Evolutionary conservation across 305 asterid genomes (phyloP).

Genomic region (Fraxinus platypoda): DNA sequence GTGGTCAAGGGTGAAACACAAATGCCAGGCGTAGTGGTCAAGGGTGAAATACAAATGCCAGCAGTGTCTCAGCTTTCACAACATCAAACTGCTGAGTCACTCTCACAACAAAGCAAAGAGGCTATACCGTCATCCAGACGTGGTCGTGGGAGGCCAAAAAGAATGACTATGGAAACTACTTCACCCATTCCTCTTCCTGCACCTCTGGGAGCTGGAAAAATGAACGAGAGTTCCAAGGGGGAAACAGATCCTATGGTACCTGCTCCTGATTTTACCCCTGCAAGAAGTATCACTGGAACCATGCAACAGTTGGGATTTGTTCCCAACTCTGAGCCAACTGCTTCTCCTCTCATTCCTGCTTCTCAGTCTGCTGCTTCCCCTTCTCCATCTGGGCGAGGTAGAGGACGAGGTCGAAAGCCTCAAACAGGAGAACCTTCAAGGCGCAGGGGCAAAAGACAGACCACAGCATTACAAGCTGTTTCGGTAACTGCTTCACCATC

Average conservation of each 20-base stretch:
- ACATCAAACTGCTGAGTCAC: conserved; percentile 34
- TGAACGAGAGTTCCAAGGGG: conserved; percentile 37
- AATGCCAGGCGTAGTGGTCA: neutral
- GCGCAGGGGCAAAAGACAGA: conserved; percentile 72
- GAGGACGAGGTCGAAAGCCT: conserved; percentile 79
- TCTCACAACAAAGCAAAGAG: conserved; percentile 37
- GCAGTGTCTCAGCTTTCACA: conserved; percentile 30
- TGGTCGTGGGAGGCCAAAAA: conserved; percentile 97
- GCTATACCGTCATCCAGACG: conserved; percentile 69
- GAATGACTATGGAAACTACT: conserved; percentile 43
- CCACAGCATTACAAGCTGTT: conserved; percentile 32
- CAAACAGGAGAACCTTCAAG: conserved; percentile 66
- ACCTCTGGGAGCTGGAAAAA: conserved; percentile 39
- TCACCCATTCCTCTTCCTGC: conserved; percentile 41
- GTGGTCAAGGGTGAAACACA: conserved; percentile 5
- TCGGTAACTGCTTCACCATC: conserved; percentile 35
- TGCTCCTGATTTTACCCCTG: conserved; percentile 41
- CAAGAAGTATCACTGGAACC: conserved; percentile 36
- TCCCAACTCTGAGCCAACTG: conserved; percentile 39
- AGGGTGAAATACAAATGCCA: conserved; percentile 8
- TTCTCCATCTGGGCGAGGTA: conserved; percentile 59
- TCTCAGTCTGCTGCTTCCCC: conserved; percentile 47
- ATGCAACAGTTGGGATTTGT: conserved; percentile 37
- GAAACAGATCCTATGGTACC: conserved; percentile 44
- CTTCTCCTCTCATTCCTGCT: conserved; percentile 42